Base-by-base conservation (phyloP, 257 asterid genomes). In the Gardenia jasminoides region DNA sequence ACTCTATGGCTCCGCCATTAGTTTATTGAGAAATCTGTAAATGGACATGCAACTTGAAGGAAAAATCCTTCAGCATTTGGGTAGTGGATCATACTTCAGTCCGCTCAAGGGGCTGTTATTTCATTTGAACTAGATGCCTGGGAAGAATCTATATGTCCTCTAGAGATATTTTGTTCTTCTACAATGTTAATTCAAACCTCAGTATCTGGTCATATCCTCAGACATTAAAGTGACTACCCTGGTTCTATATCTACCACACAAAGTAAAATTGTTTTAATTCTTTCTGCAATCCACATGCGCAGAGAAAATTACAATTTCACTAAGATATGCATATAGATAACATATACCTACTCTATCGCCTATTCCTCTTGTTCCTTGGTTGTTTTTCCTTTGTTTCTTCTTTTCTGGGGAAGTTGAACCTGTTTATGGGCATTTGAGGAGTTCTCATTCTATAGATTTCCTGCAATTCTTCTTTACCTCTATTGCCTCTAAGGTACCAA, bases 401-500 rank as follows among this genome's bases (percentile, higher is more conserved):
- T 41, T 33, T 10, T 70, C 15, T 41, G 17, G 28, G 71, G 41
- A 36, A 36, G 41, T 36, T 36, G 41, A 36, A 5, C 41, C 8
- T 65, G 12, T 59, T 46, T 33, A 39, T 16, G 33, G 67, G 73
- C 72, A 65, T 76, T 6, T 11, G 24, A 26, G 48, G 56, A 22
- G 59, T 54, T 68, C 70, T 16, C 70, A 17, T 19, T 43, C 47
- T 17, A 43, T 47, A 39, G 9, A 52, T 70, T 33, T 10, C n/a
- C 19, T 59, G 24, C 66, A 61, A 65, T 58, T 41, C 52, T 47
- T 73, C 33, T 66, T 41, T 68, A 77, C 61, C 68, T 79, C 70
- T 78, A 80, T 78, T 50, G 64, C 31, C 12, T 31, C 69, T 22
- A 16, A 72, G 58, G 31, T 64, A 66, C 64, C 43, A 76, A 54